Evolutionary conservation across 1,284 basidiomycete species (phyloP).

Genomic region (Tylopilus sp.): DNA sequence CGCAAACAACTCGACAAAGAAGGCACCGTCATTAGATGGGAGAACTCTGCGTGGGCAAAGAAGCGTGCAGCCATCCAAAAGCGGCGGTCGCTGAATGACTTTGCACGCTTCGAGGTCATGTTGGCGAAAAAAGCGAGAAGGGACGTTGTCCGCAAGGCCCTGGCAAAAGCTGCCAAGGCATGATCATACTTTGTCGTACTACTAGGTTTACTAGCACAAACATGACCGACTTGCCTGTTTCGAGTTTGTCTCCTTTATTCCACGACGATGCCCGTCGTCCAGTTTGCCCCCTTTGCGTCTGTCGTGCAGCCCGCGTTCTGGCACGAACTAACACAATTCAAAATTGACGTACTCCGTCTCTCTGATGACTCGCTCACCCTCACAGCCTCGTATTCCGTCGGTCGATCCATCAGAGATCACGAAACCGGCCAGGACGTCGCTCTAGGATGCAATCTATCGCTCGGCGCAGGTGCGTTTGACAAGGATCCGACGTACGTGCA

Average conservation of each 20-base stretch:
- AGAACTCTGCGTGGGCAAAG: slow-evolving; percentile 85
- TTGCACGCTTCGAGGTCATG: slow-evolving; percentile 82
- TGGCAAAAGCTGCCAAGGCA: slow-evolving; percentile 41
- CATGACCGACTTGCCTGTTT: slow-evolving; percentile 5
- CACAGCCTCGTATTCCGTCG: slow-evolving; percentile 66
- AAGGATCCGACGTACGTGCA: slow-evolving; percentile 37
- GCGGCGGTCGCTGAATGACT: slow-evolving; percentile 83
- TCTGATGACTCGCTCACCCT: slow-evolving; percentile 71
- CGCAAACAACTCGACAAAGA: slow-evolving; percentile 88
- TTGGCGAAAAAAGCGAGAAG: slow-evolving; percentile 73
- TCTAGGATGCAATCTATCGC: slow-evolving; percentile 55
- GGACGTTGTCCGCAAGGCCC: slow-evolving; percentile 63
- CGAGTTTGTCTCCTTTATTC: not conserved
- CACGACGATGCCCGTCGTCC: slow-evolving; percentile 55
- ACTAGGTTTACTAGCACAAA: not conserved
- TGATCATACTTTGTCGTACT: slow-evolving; percentile 1
- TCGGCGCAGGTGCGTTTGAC: slow-evolving; percentile 60
- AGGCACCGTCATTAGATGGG: slow-evolving; percentile 76
- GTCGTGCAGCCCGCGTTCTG: slow-evolving; percentile 90
- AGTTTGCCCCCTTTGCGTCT: slow-evolving; percentile 86
- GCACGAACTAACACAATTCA: slow-evolving; percentile 85
- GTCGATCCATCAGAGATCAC: slow-evolving; percentile 70
- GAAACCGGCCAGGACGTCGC: slow-evolving; percentile 64
- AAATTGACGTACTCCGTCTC: slow-evolving; percentile 88
- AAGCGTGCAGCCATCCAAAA: slow-evolving; percentile 77